These are phyloP conservation scores for Cercophora samala DNA, from an alignment of 495 filamentous ascomycete genomes.

Conservation along the genomic window DNA sequence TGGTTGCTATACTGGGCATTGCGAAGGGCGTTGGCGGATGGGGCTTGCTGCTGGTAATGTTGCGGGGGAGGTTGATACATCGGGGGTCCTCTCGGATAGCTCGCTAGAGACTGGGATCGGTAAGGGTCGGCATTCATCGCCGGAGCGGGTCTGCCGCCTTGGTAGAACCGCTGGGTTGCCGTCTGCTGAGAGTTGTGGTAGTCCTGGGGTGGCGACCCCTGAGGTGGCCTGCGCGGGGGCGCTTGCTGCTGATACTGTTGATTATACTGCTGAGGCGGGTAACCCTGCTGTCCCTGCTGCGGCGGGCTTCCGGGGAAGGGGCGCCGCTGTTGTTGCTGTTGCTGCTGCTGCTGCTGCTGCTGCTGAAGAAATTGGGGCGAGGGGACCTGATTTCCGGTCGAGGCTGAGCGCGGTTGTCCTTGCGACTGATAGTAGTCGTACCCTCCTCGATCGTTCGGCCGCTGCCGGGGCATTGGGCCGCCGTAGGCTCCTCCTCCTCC, in stretches of 20 bases:
- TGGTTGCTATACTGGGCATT: conserved; percentile 62
- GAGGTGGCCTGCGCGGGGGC: conserved; percentile 12
- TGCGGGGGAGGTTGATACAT: conserved; percentile 62
- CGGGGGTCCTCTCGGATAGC: conserved; percentile 56
- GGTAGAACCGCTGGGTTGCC: conserved; percentile 54
- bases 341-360: conserved; percentile 37
- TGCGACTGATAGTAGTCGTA: conserved; percentile 58
- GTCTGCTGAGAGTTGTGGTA: conserved; percentile 52
- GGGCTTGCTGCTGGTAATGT: conserved; percentile 63
- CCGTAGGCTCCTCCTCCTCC: conserved; percentile 40
- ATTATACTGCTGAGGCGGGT: conserved; percentile 6
- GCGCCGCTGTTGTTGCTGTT: conserved; percentile 37
- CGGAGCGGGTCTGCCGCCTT: conserved; percentile 54
- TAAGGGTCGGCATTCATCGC: conserved; percentile 81
- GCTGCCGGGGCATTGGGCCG: conserved; percentile 30
- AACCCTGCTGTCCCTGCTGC: conserved; percentile 6
- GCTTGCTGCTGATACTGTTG: conserved; percentile 25
- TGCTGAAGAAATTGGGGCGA: conserved; percentile 39
- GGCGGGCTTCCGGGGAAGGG: conserved; percentile 56
- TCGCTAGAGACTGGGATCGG: conserved; percentile 88
- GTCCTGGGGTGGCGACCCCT: conserved; percentile 44
- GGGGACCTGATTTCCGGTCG: conserved; percentile 42
- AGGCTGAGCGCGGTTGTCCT: conserved; percentile 37
- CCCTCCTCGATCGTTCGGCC: conserved; percentile 44
- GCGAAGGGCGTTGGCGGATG: conserved; percentile 69